Evolutionary conservation across 1,139 yeast genomes (phyloP), one percentile per base, ranked within the genome.

Genomic region (Hansenula sp.): DNA sequence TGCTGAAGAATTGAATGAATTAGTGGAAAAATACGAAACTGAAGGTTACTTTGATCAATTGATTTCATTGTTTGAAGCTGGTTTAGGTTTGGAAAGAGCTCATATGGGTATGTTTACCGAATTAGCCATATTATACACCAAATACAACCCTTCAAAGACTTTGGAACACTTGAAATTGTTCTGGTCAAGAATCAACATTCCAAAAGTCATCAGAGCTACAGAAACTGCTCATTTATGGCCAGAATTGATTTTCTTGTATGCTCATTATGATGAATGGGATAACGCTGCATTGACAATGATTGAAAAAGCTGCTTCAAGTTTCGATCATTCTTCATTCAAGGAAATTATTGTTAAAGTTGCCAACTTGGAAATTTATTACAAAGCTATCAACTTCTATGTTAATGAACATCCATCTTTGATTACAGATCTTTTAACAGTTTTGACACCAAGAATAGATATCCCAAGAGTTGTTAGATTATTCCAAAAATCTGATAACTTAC

Each of bases 91-190:
- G 55, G 99, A 92, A 71, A 85, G 98, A 64, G 98, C 99, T 30
- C 98, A 94, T 62, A 92, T 92, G 97, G 98, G 97, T 56, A 92
- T 92, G 97, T 92, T 94, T 63, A 92, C 99, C 11, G 97, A 90
- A 65, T 76, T 94, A 59, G 96, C 97, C 17, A 75, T 87, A 41
- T 73, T 92, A 55, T 92, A 92, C 70, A 77, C 94, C 53, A 92
- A 90, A 65, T 92, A 90, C 67, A 79, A 80, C 49, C 96, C 97
- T 33, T 87, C 82, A 45, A 84, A 82, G 67, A 87, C 95, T 39
- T 86, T 88, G 89, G 98, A 92, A 66, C 98, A 92, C 67, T 75
- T 92, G 76, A 90, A 90, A 64, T 72, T 92, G 56, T 94, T 92
- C 77, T 92, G 98, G 97, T 89, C 97, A 18, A 85, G 99, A 69